Base-by-base conservation (phyloP, 257 asterid genomes). In the Lycium barbarum region DNA sequence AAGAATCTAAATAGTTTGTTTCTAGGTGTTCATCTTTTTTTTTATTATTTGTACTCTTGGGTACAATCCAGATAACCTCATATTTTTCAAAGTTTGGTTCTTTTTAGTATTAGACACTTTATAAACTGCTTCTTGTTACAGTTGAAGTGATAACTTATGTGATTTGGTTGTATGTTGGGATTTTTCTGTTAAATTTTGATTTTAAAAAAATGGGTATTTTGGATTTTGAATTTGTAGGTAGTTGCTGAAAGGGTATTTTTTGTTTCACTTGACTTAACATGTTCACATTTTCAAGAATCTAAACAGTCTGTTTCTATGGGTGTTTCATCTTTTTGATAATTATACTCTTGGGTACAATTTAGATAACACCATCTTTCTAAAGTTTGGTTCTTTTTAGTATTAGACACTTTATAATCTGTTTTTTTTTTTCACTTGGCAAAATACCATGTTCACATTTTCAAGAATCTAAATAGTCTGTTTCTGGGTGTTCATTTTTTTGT, bases 321-420 rank as follows among this genome's bases (percentile, higher is more conserved):
- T 72, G 80, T 45, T 72, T n/a, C 43, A 45, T 72, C 80, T n/a
- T 45, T 72, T 72, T 45, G 49, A 36, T 67, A 43, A 18, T 71
- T 72, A 8, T 43, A 45, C 58, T 43, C 63, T 70, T 20, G n/a
- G 58, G 11, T 5, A 45, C 58, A 73, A 47, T 73, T n/a, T 6
- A 20, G 12, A 22, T 45, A 47, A 74, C 12, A 12, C 62, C 18
- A 11, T 6, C 36, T 72, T 20, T 20, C 20, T 18, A 20, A 74
- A 47, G 81, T 49, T 74, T 13, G 81, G 20, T 12, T 74, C 20
- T 74, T 74, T 47, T 49, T 22, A 20, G 61, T 49, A 12, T 47
- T 49, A 20, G 43, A 3, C 62, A 2, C 62, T 5, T 57, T 15
- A 13, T 57, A 57, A 57, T 57, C 20, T 57, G 63, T 57, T 57